Evolutionary conservation across 805 yeast species (phyloP), one percentile per base, ranked within the genome.

Genomic region (Maudiozyma serrabonitensis): DNA sequence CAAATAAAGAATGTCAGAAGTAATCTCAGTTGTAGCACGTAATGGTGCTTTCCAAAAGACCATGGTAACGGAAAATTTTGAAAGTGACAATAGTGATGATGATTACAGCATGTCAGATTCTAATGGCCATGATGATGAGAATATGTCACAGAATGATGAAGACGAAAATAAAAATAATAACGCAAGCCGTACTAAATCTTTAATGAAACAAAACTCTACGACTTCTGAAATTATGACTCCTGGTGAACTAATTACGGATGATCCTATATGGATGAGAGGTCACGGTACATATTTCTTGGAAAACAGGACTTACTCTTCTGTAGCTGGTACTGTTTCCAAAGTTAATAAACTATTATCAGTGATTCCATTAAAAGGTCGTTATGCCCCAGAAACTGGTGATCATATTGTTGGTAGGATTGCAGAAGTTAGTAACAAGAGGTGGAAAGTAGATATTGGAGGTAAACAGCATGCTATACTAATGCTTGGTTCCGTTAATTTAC

Each of bases 371-470:
- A 76, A 87, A 56, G 95, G 96, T 4, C 74, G 95, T 52, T 93
- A 91, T 62, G 76, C 81, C 34, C 96, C 99, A 1, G 97, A 89
- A 55, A 88, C 96, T 2, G 99, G 99, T 55, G 99, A 93, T 64
- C 98, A 93, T 66, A 75, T 93, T 21, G 82, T 93, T 21, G 99
- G 99, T 1, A 74, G 99, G 53, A 84, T 93, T 56, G 83, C 93
- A 1, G 98, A 93, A 59, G 97, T 91, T 6, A 95, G 95, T 1
- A 85, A 84, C 54, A 87, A 84, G 63, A 74, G 98, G 58, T 93
- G 99, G 99, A 88, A 84, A 63, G 98, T 93, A 15, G 96, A 91
- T 59, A 88, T 93, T 54, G 98, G 98, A 28, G 87, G 88, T n/a
- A 84, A 82, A 60, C 95, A 87, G 61, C 91, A 89, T 63, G 98